Percentiles rank a stretch among this genome's conserved stretches.
phyloP scores from a whole-genome alignment of 2,329 filamentous ascomycete species.

The Aspergillus novoparasiticus region DNA sequence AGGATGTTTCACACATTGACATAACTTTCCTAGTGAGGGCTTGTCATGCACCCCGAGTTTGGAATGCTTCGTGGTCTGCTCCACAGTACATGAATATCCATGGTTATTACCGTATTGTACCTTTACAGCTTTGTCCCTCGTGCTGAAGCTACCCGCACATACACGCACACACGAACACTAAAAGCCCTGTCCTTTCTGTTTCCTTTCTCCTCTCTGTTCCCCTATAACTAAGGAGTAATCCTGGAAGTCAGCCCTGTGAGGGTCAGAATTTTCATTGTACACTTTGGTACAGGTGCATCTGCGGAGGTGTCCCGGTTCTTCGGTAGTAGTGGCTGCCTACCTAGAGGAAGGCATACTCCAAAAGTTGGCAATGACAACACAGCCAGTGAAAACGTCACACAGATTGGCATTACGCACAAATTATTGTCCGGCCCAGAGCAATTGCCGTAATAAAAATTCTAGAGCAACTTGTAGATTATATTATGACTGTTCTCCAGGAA shows the following conservation, averaged over 20 bases:
- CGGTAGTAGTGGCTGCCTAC: not conserved
- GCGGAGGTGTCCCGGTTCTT: not conserved
- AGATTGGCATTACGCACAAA: constrained; percentile 4
- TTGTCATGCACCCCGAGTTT: constrained; percentile 5
- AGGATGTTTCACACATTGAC: not conserved
- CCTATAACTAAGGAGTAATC: not conserved
- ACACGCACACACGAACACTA: not conserved
- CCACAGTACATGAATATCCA: constrained; percentile 7
- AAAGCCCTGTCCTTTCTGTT: not conserved
- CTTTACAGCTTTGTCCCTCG: constrained; percentile 2
- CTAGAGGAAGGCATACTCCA: not conserved
- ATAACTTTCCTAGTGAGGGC: constrained; percentile 1
- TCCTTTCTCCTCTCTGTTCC: not conserved
- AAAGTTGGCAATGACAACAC: not conserved
- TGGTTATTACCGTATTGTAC: constrained; percentile 6
- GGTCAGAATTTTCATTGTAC: not conserved
- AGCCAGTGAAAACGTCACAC: constrained; percentile 4
- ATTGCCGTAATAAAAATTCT: not conserved
- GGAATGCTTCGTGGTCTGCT: constrained; percentile 8
- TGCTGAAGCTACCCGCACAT: constrained; percentile 3
- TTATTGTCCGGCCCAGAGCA: constrained; percentile 1
- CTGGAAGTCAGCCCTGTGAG: not conserved
- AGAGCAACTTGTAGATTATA: not conserved
- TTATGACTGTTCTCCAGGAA: not conserved
- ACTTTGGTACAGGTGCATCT: not conserved